Evolutionary conservation across 345 rosid species (phyloP), one percentile per base, ranked within the genome.

Genomic region (Gossypium ekmanianum): DNA sequence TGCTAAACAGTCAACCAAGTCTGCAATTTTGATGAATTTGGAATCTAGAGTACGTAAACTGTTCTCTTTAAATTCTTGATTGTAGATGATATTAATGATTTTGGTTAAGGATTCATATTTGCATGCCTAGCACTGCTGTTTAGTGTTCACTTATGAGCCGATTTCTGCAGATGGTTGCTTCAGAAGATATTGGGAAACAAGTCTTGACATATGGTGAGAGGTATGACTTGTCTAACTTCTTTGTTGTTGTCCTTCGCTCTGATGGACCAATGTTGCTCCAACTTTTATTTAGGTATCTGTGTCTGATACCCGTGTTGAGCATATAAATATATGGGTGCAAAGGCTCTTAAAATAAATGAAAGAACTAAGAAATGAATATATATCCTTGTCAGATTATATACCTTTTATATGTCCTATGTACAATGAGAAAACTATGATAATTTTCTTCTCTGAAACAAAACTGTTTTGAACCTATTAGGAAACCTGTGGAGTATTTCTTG

Each of bases 171-270:
- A 83, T 85, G 89, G 82, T 86, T 78, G 87, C 77, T 45, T 78
- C 96, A 27, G 94, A 92, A 87, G 96, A 94, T 78, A 84, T 88
- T 56, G 97, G 93, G 22, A 90, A 94, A 82, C 97, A 94, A 76
- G 78, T 90, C 76, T 86, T 94, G 85, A 90, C 96, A 5, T 91
- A 88, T 70, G 93, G 96, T 76, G 89, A 87, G 74, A 94, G 98
- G 98, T 94, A 87, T 58, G 72, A 14, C 43, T 54, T 29, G 29
- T 65, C 14, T 62, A 26, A 11, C n/a, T 76, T 39, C 57, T 43
- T 56, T 20, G 71, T 27, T 17, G 39, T n/a, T n/a, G 29, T 1
- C 39, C 11, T 68, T 27, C 3, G 24, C 8, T 62, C 3, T 47
- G 48, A 20, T 51, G 14, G 11, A 18, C 24, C 18, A n/a, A 55